Conservation (phyloP, 2,329 filamentous ascomycete genomes). For the Nigrograna mackinnonii region DNA sequence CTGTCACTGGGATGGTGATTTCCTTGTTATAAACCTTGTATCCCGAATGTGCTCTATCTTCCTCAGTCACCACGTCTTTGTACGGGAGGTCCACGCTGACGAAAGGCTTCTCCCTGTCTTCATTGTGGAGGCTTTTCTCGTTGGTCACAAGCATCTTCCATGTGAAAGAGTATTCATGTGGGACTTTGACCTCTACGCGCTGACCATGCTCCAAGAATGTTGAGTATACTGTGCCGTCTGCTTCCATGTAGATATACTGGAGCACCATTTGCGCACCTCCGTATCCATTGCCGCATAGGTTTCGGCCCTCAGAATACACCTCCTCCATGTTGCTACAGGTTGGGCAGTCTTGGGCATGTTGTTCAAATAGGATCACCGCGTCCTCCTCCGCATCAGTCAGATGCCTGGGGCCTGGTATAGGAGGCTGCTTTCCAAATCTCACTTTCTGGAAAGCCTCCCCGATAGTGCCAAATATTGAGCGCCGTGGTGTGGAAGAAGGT, state of each 20-base stretch:
- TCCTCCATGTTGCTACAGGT: slow-evolving; percentile 21
- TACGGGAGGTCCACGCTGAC: slow-evolving; percentile 19
- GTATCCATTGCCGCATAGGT: slow-evolving; percentile 27
- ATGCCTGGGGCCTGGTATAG: slow-evolving; percentile 9
- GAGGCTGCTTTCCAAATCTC: slow-evolving; percentile 20
- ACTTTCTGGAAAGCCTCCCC: slow-evolving; percentile 26
- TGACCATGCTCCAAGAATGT: slow-evolving; percentile 12
- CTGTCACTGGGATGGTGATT: slow-evolving; percentile 7
- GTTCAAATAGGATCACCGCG: slow-evolving; percentile 26
- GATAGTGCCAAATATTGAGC: slow-evolving; percentile 21
- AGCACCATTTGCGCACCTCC: slow-evolving; percentile 19
- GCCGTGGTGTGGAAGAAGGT: slow-evolving; percentile 9
- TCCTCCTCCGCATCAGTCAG: slow-evolving; percentile 21
- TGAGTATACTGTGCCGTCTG: slow-evolving; percentile 22
- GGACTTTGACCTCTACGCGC: slow-evolving; percentile 20
- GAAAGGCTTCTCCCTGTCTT: slow-evolving; percentile 18
- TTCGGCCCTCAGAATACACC: slow-evolving; percentile 19
- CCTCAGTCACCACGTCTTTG: slow-evolving; percentile 1
- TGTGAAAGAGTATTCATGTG: slow-evolving; percentile 17
- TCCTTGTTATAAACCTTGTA: slow-evolving; percentile 9
- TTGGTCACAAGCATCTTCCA: slow-evolving; percentile 20
- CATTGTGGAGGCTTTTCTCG: slow-evolving; percentile 20
- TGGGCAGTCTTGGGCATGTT: slow-evolving; percentile 24
- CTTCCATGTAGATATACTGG: slow-evolving; percentile 23
- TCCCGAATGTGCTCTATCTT: slow-evolving; percentile 4